phyloP scores from a whole-genome alignment of 2,329 filamentous ascomycete genomes.

The Septoria linicola region DNA sequence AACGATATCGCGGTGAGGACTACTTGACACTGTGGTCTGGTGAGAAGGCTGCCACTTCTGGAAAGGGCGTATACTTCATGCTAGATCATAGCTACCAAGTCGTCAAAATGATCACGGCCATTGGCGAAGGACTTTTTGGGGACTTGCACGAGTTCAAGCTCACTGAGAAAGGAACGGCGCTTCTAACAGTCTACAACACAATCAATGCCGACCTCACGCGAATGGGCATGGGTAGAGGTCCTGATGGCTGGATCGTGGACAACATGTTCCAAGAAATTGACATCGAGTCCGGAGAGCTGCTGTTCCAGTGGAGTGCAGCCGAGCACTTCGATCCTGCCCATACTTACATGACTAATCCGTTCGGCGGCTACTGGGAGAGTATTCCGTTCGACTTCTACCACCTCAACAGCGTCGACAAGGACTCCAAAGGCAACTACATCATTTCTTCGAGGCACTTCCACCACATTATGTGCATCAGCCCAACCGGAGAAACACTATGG shows the following conservation, averaged over 20 bases:
- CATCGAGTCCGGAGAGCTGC: conserved; percentile 41
- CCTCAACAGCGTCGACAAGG: conserved; percentile 56
- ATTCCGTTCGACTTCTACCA: conserved; percentile 49
- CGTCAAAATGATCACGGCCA: conserved; percentile 31
- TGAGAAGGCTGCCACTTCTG: conserved; percentile 37
- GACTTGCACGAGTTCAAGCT: conserved; percentile 49
- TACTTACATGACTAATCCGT: conserved; percentile 38
- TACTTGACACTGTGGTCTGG: conserved; percentile 45
- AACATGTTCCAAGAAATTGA: conserved; percentile 48
- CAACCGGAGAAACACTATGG: conserved; percentile 51
- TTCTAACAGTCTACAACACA: conserved; percentile 47
- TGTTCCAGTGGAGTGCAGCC: conserved; percentile 45
- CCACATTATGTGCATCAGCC: conserved; percentile 45
- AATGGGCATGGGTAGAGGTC: conserved; percentile 30
- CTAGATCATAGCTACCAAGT: conserved; percentile 34
- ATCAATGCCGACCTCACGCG: conserved; percentile 31
- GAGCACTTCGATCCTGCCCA: conserved; percentile 38
- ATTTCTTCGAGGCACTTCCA: conserved; percentile 49
- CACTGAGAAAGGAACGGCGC: conserved; percentile 43
- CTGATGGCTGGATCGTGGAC: conserved; percentile 46
- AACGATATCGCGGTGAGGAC: conserved; percentile 38
- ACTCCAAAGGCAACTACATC: conserved; percentile 49
- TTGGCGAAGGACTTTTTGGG: conserved; percentile 34
- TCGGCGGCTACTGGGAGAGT: conserved; percentile 40
- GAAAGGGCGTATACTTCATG: conserved; percentile 40